Evolutionary conservation across 2,329 filamentous ascomycete genomes (phyloP), one percentile per base, ranked within the genome.

Genomic region (Ophiocordyceps robertsii): DNA sequence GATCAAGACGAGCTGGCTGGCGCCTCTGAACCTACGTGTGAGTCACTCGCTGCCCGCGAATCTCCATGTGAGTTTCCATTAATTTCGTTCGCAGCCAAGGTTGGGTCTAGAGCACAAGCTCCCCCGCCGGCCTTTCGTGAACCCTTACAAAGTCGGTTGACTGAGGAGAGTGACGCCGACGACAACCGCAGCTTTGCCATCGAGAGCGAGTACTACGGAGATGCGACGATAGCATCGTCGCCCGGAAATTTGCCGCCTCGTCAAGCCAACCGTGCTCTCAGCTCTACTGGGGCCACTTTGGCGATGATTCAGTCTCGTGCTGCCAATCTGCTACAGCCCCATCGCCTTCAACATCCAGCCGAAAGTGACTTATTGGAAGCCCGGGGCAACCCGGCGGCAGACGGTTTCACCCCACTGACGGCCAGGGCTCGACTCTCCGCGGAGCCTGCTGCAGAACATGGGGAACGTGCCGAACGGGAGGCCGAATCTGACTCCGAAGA

Each of bases 141-240:
- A 27, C 24, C 24, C 24, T 27, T 27, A 2, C 6, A 6, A 27
- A 6, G 24, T 27, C 24, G 24, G 24, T 30, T 4, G 27, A 39
- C 13, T 6, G 33, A 17, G 27, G 27, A 19, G 27, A 55, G 51
- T 42, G 60, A 61, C 12, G 45, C 43, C 13, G 60, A 59, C 35
- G 62, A 60, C 42, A 47, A 49, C 13, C 54, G 58, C 19, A 63
- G 61, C 40, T 65, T 65, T 49, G 53, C 43, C 3, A 52, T 60
- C 29, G 62, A 65, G 45, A 61, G 54, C 40, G 58, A 62, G 39
- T 57, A 51, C 37, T 65, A 56, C 43, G 58, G 54, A 27, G 55
- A 63, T 47, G 62, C 62, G n/a, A 58, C 56, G 44, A 62, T 65
- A 53, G 52, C 43, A 40, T 58, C 57, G 37, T 53, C 56, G 5